phyloP scores from a whole-genome alignment of 1,284 basidiomycete species.

The Malassezia obtusa region DNA sequence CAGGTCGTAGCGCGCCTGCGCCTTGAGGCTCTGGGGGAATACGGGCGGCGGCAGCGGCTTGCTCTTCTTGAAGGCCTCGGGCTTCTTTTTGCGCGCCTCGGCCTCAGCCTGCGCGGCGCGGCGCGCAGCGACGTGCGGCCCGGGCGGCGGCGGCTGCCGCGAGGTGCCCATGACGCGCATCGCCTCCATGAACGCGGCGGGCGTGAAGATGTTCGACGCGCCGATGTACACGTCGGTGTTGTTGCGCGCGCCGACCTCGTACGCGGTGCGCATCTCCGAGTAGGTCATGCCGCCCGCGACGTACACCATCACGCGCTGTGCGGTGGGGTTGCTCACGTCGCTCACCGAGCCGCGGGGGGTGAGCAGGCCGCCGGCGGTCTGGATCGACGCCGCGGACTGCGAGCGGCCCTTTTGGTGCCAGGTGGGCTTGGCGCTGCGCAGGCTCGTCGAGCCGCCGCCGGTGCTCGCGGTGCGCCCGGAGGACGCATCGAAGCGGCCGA shows the following conservation, averaged over 20 bases:
- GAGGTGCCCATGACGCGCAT: constrained; percentile 54
- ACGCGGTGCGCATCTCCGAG: constrained; percentile 82
- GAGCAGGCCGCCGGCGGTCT: background rate
- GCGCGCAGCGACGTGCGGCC: constrained; percentile 18
- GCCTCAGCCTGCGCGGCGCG: constrained; percentile 11
- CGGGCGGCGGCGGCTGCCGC: constrained; percentile 9
- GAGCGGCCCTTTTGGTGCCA: constrained; percentile 21
- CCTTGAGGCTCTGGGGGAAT: constrained; percentile 7
- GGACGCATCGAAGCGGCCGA: constrained; percentile 17
- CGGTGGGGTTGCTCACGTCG: constrained; percentile 52
- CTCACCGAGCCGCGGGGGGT: background rate
- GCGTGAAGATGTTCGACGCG: constrained; percentile 77
- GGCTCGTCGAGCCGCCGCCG: constrained; percentile 5
- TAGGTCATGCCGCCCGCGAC: constrained; percentile 93
- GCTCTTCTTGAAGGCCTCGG: background rate
- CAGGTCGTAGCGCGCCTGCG: constrained; percentile 17
- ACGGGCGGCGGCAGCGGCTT: constrained; percentile 13
- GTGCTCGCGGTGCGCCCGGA: constrained; percentile 2
- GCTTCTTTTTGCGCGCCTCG: background rate
- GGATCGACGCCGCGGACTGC: constrained; percentile 3
- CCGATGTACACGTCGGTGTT: constrained; percentile 88
- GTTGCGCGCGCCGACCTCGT: constrained; percentile 63
- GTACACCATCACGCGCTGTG: constrained; percentile 79
- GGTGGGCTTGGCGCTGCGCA: constrained; percentile 20
- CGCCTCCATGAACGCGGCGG: constrained; percentile 73